These are phyloP conservation scores for Kwoniella dejecticola DNA, from an alignment of 768 basidiomycete species.

Conservation along the genomic window DNA sequence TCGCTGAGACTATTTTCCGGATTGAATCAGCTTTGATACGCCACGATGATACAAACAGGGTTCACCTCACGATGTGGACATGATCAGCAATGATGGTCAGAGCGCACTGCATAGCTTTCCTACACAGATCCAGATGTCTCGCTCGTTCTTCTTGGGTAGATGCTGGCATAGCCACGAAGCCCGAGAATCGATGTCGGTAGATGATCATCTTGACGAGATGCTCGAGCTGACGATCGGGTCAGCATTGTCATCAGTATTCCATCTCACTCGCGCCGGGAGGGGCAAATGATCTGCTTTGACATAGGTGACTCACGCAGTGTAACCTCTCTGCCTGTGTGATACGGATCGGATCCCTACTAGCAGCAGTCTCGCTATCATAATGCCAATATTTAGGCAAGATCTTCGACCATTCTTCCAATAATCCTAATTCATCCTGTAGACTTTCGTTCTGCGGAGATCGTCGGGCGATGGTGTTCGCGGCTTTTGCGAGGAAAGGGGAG, in stretches of 20 bases:
- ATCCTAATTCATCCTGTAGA: constrained; percentile 68
- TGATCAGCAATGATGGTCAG: constrained; percentile 79
- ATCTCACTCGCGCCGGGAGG: background rate
- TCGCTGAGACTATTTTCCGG: constrained; percentile 62
- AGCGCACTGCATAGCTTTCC: constrained; percentile 74
- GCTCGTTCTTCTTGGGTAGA: constrained; percentile 66
- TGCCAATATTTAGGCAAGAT: constrained; percentile 76
- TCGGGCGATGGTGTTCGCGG: constrained; percentile 69
- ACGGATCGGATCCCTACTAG: constrained; percentile 81
- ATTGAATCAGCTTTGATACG: too few relatives aligned
- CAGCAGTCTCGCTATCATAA: constrained; percentile 76
- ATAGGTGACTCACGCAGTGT: constrained; percentile 61
- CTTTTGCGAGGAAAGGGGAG: constrained; percentile 75
- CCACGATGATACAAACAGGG: too few relatives aligned
- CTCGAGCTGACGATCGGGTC: constrained; percentile 60
- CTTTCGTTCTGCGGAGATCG: constrained; percentile 49
- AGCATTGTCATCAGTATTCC: background rate
- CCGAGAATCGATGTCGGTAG: constrained; percentile 72
- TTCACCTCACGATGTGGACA: constrained; percentile 69
- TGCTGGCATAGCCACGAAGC: constrained; percentile 53
- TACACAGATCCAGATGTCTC: constrained; percentile 53
- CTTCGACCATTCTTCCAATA: constrained; percentile 76
- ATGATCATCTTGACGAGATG: constrained; percentile 86
- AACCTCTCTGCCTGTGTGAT: constrained; percentile 84
- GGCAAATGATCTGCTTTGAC: background rate